Conservation (phyloP, 352 stramenopile species). For the Globisporangium sylvaticum region DNA sequence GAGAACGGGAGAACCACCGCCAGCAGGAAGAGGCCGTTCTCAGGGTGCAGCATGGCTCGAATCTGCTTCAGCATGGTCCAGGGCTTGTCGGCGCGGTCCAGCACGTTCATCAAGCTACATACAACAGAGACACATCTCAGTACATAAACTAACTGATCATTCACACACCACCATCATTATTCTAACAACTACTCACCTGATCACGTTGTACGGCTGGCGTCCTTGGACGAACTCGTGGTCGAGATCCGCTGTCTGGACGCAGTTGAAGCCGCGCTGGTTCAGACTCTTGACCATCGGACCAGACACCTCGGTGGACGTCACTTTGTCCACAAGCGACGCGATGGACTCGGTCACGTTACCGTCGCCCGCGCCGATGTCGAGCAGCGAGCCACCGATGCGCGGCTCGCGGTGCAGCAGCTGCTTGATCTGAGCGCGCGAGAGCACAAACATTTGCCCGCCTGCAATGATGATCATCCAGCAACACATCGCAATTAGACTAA, state of each 20-base stretch:
- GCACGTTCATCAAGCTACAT: constrained; percentile 72
- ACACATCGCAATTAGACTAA: not conserved
- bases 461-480: not conserved
- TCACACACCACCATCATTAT: not conserved
- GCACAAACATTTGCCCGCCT: constrained; percentile 88
- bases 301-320: constrained; percentile 75
- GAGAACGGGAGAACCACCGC: constrained; percentile 80
- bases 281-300: constrained; percentile 75
- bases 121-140: not conserved
- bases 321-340: constrained; percentile 66
- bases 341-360: constrained; percentile 79
- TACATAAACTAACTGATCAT: not conserved
- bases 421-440: constrained; percentile 68
- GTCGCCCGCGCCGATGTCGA: constrained; percentile 82
- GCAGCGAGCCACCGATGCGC: constrained; percentile 42
- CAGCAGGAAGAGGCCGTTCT: constrained; percentile 71
- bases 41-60: constrained; percentile 61
- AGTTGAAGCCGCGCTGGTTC: constrained; percentile 75
- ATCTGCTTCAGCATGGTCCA: constrained; percentile 77
- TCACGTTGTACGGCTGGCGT: constrained; percentile 71
- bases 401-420: constrained; percentile 51
- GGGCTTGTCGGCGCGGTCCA: constrained; percentile 78
- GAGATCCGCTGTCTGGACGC: constrained; percentile 66
- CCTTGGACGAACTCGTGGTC: constrained; percentile 62
- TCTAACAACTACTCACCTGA: constrained; percentile 39